Conservation (phyloP, 1,284 basidiomycete species). For the Leucoagaricus sp. region DNA sequence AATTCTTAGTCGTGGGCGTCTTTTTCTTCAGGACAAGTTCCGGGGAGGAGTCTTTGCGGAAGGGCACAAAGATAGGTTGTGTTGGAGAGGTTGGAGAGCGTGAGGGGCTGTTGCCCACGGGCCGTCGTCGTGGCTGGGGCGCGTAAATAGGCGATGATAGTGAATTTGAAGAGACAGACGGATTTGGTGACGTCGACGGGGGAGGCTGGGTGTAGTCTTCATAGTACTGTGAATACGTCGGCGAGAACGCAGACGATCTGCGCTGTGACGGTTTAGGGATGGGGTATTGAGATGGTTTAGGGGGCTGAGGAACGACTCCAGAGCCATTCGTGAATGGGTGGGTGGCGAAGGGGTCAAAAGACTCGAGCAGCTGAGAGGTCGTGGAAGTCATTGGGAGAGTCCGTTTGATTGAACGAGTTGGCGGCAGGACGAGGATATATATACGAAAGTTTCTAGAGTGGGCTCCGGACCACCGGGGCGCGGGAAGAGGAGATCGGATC, state of each 20-base stretch:
- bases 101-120: conserved; percentile 12
- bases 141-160: conserved; percentile 20
- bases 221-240: conserved; percentile 13
- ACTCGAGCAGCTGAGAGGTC: conserved; percentile 41
- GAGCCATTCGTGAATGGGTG: conserved; percentile 65
- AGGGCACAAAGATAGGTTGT: conserved; percentile 53
- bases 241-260: conserved; percentile 11
- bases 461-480: conserved; percentile 9
- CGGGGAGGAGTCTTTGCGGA: conserved; percentile 56
- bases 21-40: conserved; percentile 60
- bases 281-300: conserved; percentile 50
- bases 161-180: conserved; percentile 17
- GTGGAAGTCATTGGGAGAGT: conserved; percentile 13
- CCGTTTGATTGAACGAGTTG: neutral
- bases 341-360: conserved; percentile 58
- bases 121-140: conserved; percentile 27
- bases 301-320: conserved; percentile 45
- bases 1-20: conserved; percentile 25
- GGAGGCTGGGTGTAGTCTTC: conserved; percentile 6
- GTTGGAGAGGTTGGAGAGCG: conserved; percentile 20
- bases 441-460: conserved; percentile 1
- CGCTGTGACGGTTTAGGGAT: conserved; percentile 35
- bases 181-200: conserved; percentile 8
- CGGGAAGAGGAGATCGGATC: conserved; percentile 11
- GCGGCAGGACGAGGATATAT: neutral